These are phyloP conservation scores for Sporothrix euskadiensis DNA, from an alignment of 2,329 filamentous ascomycete species.

Conservation along the genomic window DNA sequence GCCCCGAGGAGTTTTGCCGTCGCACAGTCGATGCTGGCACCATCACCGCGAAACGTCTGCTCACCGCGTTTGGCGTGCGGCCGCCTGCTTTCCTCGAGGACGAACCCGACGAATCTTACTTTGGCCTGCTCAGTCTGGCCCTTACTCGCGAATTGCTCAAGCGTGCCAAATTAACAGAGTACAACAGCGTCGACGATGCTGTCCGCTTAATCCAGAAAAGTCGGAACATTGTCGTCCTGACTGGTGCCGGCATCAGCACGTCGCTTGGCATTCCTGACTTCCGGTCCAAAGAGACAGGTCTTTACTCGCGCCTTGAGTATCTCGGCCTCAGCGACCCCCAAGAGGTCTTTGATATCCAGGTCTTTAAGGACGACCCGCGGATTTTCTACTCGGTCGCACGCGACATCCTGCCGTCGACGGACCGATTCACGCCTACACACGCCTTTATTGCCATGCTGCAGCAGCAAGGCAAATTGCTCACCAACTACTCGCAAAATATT, in stretches of 20 bases:
- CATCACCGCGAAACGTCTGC: slow-evolving; percentile 77
- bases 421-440: slow-evolving; percentile 87
- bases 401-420: slow-evolving; percentile 80
- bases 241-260: slow-evolving; percentile 94
- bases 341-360: slow-evolving; percentile 88
- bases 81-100: slow-evolving; percentile 74
- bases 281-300: slow-evolving; percentile 85
- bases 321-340: slow-evolving; percentile 81
- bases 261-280: slow-evolving; percentile 97
- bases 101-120: slow-evolving; percentile 71
- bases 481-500: slow-evolving; percentile 98
- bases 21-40: slow-evolving; percentile 67
- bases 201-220: slow-evolving; percentile 71
- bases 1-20: slow-evolving; percentile 74
- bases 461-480: slow-evolving; percentile 83
- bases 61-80: slow-evolving; percentile 80
- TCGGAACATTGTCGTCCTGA: slow-evolving; percentile 88
- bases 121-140: slow-evolving; percentile 71
- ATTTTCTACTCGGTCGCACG: slow-evolving; percentile 89
- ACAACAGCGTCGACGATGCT: slow-evolving; percentile 87
- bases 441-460: slow-evolving; percentile 89
- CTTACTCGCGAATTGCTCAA: slow-evolving; percentile 80
- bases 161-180: slow-evolving; percentile 73
- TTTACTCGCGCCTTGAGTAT: slow-evolving; percentile 81
- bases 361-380: slow-evolving; percentile 81